Percentiles rank a stretch among this genome's conserved stretches.
Conservation (phyloP, 1,139 yeast species). For the Protomyces inouyei region DNA sequence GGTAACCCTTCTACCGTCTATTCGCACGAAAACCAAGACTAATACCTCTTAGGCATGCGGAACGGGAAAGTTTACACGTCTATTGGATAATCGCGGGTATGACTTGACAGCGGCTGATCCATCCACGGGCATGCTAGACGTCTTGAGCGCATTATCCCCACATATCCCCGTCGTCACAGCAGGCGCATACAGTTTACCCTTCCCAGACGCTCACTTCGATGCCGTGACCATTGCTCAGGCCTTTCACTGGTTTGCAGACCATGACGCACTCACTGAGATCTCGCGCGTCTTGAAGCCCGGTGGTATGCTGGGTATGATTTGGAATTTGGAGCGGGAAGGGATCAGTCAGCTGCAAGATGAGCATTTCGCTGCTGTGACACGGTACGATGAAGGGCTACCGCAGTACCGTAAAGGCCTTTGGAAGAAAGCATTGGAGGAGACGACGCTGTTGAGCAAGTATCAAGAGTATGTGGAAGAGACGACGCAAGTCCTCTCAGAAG, state of each 20-base stretch:
- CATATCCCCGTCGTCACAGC: conserved; percentile 42
- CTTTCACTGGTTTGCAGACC: conserved; percentile 63
- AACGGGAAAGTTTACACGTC: conserved; percentile 59
- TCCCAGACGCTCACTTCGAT: conserved; percentile 48
- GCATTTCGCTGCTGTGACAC: conserved; percentile 37
- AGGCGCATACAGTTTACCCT: conserved; percentile 50
- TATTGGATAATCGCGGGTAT: conserved; percentile 47
- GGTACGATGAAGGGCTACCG: conserved; percentile 47
- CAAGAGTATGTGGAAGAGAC: conserved; percentile 41
- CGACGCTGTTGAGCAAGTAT: conserved; percentile 38
- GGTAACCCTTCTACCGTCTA: conserved; percentile 40
- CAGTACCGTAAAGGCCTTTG: conserved; percentile 55
- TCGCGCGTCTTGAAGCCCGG: conserved; percentile 52
- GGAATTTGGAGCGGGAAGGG: conserved; percentile 46
- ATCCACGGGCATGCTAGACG: conserved; percentile 54
- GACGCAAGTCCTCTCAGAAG: conserved; percentile 35
- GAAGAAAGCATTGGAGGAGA: conserved; percentile 44
- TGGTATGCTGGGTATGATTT: conserved; percentile 52
- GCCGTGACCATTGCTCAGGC: conserved; percentile 60
- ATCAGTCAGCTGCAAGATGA: conserved; percentile 39
- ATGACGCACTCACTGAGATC: conserved; percentile 49
- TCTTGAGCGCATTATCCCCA: conserved; percentile 51
- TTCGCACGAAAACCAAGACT: too few species aligned
- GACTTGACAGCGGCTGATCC: conserved; percentile 54
- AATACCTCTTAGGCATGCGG: conserved; percentile 39